phyloP scores from a whole-genome alignment of 2,329 filamentous ascomycete species.

The Byssochlamys sp. region DNA sequence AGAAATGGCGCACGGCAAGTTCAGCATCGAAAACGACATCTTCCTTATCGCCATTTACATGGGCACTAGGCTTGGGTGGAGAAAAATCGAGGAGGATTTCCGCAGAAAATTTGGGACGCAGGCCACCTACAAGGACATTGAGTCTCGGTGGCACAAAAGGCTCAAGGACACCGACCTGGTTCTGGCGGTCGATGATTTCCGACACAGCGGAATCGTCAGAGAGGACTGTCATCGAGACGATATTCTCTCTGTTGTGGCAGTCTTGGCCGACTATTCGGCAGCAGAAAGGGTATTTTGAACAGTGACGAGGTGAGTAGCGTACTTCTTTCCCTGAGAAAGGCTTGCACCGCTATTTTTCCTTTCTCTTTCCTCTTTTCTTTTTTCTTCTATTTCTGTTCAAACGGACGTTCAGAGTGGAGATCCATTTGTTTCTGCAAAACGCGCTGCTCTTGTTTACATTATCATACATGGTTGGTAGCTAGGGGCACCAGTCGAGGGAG shows the following conservation, averaged over 20 bases:
- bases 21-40: constrained; percentile 6
- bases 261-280: neutral
- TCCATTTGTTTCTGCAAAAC: neutral
- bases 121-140: constrained; percentile 8
- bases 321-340: neutral
- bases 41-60: constrained; percentile 10
- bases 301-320: neutral
- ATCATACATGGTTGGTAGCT: neutral
- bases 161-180: neutral
- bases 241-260: neutral
- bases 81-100: constrained; percentile 5
- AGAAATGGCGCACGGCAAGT: constrained; percentile 2
- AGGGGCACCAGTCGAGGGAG: neutral
- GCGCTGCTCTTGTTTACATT: neutral
- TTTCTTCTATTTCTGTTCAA: neutral
- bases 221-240: neutral
- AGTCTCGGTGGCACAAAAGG: constrained; percentile 11
- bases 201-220: neutral
- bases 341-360: neutral
- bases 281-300: neutral
- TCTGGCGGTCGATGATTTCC: neutral
- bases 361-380: neutral
- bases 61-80: constrained; percentile 10
- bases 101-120: constrained; percentile 2
- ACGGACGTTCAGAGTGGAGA: neutral